A percentile compares a stretch with the other conserved stretches of the same genome.
Conservation (phyloP, 495 filamentous ascomycete species). For the Penicillium taxi region DNA sequence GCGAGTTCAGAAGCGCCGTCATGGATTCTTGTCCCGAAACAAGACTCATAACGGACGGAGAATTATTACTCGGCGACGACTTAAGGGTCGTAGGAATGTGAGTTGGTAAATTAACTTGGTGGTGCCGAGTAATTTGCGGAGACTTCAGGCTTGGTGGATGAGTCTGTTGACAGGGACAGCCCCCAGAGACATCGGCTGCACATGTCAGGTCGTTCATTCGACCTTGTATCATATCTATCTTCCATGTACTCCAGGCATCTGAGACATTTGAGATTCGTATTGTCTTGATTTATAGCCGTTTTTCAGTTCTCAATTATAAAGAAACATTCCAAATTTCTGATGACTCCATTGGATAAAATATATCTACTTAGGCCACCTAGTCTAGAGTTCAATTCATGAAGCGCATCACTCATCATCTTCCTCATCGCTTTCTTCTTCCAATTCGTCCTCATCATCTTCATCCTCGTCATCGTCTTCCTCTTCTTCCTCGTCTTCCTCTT, state of each 20-base stretch:
- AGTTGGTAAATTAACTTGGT: conserved; percentile 39
- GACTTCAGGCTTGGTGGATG: neutral
- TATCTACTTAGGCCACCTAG: too few relatives aligned
- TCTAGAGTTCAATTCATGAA: too few relatives aligned
- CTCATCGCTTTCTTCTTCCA: conserved; percentile 32
- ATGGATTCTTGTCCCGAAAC: conserved; percentile 57
- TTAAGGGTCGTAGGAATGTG: conserved; percentile 54
- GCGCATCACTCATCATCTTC: conserved; percentile 19
- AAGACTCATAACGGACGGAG: conserved; percentile 48
- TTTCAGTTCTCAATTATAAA: too few relatives aligned
- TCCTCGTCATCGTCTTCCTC: conserved; percentile 58
- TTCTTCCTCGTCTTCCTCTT: conserved; percentile 56
- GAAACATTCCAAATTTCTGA: too few relatives aligned
- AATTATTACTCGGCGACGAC: conserved; percentile 48
- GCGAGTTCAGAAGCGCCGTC: conserved; percentile 60
- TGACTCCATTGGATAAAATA: too few relatives aligned
- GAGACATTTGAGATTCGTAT: neutral
- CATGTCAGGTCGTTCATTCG: conserved; percentile 4
- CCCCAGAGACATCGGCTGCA: neutral
- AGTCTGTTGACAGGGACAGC: neutral
- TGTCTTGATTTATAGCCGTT: neutral
- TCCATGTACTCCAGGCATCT: neutral
- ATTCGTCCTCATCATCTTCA: conserved; percentile 48
- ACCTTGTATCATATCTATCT: conserved; percentile 12
- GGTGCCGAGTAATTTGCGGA: neutral